Evolutionary conservation across 257 asterid genomes (phyloP).

Genomic region (Jasminum sambac): DNA sequence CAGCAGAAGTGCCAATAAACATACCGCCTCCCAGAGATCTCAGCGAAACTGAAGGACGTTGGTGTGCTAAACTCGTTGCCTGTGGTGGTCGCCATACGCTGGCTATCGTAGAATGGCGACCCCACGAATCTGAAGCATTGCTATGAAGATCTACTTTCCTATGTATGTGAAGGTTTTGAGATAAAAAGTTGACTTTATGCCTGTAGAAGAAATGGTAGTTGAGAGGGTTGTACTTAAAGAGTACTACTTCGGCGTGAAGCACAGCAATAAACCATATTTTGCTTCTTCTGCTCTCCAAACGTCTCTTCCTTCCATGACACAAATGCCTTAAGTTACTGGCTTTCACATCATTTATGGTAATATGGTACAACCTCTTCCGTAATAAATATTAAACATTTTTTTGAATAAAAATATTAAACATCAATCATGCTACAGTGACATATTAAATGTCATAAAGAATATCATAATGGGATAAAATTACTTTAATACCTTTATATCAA

Average conservation of each 20-base stretch:
- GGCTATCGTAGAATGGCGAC: conserved; percentile 73
- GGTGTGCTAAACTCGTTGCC: conserved; percentile 86
- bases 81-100: conserved; percentile 97
- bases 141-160: conserved; percentile 10
- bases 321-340: too few relatives aligned
- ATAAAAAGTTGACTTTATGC: not conserved
- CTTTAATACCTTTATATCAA: too few relatives aligned
- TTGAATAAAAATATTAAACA: too few relatives aligned
- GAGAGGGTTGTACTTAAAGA: not conserved
- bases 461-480: too few relatives aligned
- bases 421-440: too few relatives aligned
- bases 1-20: conserved; percentile 83
- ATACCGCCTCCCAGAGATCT: conserved; percentile 55
- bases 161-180: not conserved
- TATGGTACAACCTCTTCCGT: too few relatives aligned
- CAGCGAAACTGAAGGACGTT: conserved; percentile 46
- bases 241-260: not conserved
- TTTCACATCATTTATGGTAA: too few relatives aligned
- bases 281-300: not conserved
- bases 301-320: too few relatives aligned
- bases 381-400: too few relatives aligned
- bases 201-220: not conserved
- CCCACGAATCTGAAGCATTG: conserved; percentile 34
- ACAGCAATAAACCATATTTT: not conserved
- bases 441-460: too few relatives aligned